Conservation (phyloP, 1,284 basidiomycete genomes). For the Termitomyces sp. region DNA sequence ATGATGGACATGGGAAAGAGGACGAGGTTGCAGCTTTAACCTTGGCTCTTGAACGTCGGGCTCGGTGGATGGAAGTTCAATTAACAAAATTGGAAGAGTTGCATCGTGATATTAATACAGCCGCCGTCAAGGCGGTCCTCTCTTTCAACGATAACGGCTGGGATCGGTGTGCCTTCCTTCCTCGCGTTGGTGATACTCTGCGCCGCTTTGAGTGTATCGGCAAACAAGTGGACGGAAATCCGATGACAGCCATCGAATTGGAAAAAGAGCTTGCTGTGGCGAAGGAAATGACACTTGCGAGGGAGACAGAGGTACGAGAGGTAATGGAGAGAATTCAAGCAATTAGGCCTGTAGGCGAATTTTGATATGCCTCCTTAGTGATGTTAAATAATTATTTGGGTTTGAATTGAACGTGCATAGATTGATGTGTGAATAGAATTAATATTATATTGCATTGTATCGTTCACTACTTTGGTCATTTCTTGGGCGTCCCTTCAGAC, state of each 20-base stretch:
- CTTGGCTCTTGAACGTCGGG: slow-evolving; percentile 73
- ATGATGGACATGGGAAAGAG: slow-evolving; percentile 58
- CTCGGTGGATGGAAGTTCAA: slow-evolving; percentile 86
- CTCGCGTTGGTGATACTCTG: slow-evolving; percentile 59
- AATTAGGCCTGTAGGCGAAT: slow-evolving; percentile 37
- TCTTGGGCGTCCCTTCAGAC: background rate
- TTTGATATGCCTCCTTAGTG: background rate
- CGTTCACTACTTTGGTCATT: background rate
- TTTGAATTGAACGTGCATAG: background rate
- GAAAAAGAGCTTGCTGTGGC: slow-evolving; percentile 66
- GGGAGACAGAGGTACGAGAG: slow-evolving; percentile 68
- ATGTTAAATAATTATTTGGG: background rate
- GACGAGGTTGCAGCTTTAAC: slow-evolving; percentile 80
- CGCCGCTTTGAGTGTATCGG: slow-evolving; percentile 65
- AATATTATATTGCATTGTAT: background rate
- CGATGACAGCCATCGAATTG: slow-evolving; percentile 67
- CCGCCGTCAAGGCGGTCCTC: slow-evolving; percentile 74
- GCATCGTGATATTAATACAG: slow-evolving; percentile 80
- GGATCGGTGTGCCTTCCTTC: slow-evolving; percentile 63
- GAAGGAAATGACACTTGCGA: slow-evolving; percentile 63
- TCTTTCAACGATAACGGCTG: slow-evolving; percentile 82
- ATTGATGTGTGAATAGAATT: background rate
- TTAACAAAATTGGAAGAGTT: slow-evolving; percentile 79
- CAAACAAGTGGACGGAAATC: slow-evolving; percentile 40
- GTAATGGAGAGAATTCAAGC: slow-evolving; percentile 62